These are phyloP conservation scores for Hymenoscyphus linearis DNA, from an alignment of 2,329 filamentous ascomycete genomes.

Conservation along the genomic window DNA sequence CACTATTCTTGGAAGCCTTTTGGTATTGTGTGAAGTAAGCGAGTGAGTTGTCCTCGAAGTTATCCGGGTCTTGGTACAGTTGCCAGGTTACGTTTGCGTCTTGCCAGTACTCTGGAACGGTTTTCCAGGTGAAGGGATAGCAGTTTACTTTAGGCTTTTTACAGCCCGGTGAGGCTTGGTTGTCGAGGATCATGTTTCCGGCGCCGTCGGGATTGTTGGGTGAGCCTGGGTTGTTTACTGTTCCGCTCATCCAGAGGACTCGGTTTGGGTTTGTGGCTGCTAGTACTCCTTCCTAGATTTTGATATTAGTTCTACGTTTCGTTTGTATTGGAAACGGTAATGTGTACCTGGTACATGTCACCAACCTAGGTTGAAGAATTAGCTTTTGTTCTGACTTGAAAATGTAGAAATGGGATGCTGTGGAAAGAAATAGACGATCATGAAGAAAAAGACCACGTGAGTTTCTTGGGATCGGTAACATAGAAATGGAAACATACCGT, in stretches of 20 bases:
- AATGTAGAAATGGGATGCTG: not conserved
- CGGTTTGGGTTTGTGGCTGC: slow-evolving; percentile 49
- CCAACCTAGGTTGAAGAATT: slow-evolving; percentile 22
- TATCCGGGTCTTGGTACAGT: slow-evolving; percentile 40
- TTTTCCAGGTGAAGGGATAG: slow-evolving; percentile 44
- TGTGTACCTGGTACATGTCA: slow-evolving; percentile 41
- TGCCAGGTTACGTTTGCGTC: slow-evolving; percentile 41
- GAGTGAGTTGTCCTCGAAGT: slow-evolving; percentile 43
- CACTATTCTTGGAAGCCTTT: slow-evolving; percentile 33
- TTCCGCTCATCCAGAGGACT: slow-evolving; percentile 45
- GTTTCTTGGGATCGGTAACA: too few relatives aligned
- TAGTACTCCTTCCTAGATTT: slow-evolving; percentile 41
- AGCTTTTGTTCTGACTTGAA: not conserved
- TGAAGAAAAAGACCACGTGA: not conserved
- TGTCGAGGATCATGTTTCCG: slow-evolving; percentile 33
- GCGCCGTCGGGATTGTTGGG: slow-evolving; percentile 8
- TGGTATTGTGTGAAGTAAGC: slow-evolving; percentile 41
- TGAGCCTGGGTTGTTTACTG: slow-evolving; percentile 44
- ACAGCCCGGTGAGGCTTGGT: slow-evolving; percentile 31
- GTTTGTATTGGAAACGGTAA: not conserved
- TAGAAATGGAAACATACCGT: slow-evolving; percentile 31
- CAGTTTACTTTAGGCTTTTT: slow-evolving; percentile 34
- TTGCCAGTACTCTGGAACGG: slow-evolving; percentile 39
- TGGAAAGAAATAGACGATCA: not conserved
- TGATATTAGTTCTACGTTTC: not conserved